A percentile compares a stretch with the other conserved stretches of the same genome.
phyloP scores from a whole-genome alignment of 2,329 filamentous ascomycete species.

The Sclerotinia subarctica region DNA sequence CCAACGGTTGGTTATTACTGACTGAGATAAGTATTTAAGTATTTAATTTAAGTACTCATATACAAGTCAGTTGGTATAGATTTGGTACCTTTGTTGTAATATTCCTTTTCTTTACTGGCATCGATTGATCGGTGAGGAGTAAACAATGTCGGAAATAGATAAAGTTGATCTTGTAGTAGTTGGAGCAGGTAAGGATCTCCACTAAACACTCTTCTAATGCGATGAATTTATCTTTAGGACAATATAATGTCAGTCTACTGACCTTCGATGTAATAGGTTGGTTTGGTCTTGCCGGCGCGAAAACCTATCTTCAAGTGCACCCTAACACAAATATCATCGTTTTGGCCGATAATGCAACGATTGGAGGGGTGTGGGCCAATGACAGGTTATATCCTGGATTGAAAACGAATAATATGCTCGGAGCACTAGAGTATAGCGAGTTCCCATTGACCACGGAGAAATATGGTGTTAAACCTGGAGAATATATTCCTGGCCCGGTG shows the following conservation, averaged over 20 bases:
- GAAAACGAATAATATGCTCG: slow-evolving; percentile 70
- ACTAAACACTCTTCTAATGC: neutral
- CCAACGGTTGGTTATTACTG: too few relatives aligned
- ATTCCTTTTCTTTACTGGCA: neutral
- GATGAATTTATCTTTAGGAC: neutral
- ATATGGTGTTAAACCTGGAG: slow-evolving; percentile 48
- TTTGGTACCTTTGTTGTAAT: neutral
- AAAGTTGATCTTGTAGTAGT: slow-evolving; percentile 12
- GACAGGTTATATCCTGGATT: slow-evolving; percentile 66
- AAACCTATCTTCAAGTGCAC: slow-evolving; percentile 58
- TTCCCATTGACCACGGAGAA: slow-evolving; percentile 63
- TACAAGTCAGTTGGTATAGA: too few relatives aligned
- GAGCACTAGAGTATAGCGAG: slow-evolving; percentile 70
- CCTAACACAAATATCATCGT: slow-evolving; percentile 55
- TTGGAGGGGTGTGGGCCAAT: slow-evolving; percentile 69
- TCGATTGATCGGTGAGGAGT: neutral
- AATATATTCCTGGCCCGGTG: slow-evolving; percentile 58
- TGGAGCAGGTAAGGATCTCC: slow-evolving; percentile 13
- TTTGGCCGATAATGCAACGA: slow-evolving; percentile 53
- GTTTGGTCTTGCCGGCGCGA: slow-evolving; percentile 57
- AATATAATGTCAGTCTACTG: neutral
- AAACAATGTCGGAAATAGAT: neutral
- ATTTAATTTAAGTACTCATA: too few relatives aligned
- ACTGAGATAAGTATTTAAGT: neutral
- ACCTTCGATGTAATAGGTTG: slow-evolving; percentile 8